Conservation (phyloP, 345 rosid genomes). For the Arabidopsis suecica region DNA sequence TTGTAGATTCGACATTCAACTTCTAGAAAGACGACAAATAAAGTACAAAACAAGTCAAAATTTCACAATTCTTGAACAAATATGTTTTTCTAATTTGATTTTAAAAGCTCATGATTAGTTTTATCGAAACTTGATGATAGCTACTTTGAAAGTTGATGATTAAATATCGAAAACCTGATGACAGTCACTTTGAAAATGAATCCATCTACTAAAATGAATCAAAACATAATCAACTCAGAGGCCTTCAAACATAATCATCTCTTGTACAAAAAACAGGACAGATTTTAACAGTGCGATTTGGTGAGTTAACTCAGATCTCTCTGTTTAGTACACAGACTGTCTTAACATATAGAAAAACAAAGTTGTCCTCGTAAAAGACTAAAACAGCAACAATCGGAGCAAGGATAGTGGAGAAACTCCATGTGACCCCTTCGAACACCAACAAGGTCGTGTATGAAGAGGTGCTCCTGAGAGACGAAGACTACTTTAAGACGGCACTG, state of each 20-base stretch:
- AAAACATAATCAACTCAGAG: not conserved
- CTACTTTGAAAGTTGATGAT: not conserved
- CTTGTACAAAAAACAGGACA: constrained; percentile 9
- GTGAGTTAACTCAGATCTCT: not conserved
- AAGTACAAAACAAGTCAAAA: too few species aligned
- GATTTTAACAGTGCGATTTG: not conserved
- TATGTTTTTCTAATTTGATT: not conserved
- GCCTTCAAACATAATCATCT: not conserved
- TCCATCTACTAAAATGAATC: not conserved
- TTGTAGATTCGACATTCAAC: too few species aligned
- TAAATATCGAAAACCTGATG: too few species aligned
- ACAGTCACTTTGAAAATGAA: too few species aligned
- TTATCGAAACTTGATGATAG: too few species aligned
- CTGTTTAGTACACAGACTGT: constrained; percentile 8
- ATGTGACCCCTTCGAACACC: not conserved
- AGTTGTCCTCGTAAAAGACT: constrained; percentile 10
- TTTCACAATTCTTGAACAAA: not conserved
- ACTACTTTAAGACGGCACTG: constrained; percentile 40
- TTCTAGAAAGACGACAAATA: too few species aligned
- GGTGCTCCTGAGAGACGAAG: not conserved
- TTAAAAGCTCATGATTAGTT: too few species aligned
- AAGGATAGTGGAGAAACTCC: not conserved
- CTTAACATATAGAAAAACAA: not conserved
- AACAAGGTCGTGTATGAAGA: not conserved
- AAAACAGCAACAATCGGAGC: constrained; percentile 3